A percentile compares a stretch with the other conserved stretches of the same genome.
These are phyloP conservation scores for Xerocomus brunneocitrinus DNA, from an alignment of 768 basidiomycete genomes.

Conservation along the genomic window DNA sequence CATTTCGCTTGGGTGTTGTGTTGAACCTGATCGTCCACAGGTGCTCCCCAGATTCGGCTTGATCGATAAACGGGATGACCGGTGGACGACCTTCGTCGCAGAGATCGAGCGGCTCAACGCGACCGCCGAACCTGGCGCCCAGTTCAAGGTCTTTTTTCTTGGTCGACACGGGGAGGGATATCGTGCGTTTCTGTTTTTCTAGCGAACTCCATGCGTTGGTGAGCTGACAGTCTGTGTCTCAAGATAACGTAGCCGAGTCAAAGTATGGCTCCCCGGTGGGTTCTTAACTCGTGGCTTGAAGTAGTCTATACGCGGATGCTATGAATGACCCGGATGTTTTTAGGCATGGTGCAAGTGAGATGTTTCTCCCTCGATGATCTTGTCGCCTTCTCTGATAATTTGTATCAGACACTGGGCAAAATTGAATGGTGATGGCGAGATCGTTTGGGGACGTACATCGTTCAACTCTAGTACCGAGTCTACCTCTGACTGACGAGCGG, in stretches of 20 bases:
- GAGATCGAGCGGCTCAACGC: constrained; percentile 39
- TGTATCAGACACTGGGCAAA: constrained; percentile 55
- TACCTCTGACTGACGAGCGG: background rate
- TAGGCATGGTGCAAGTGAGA: constrained; percentile 57
- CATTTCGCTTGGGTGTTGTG: background rate
- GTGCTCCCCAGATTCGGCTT: constrained; percentile 21
- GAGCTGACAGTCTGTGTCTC: background rate
- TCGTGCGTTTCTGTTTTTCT: constrained; percentile 10
- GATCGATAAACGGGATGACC: constrained; percentile 41
- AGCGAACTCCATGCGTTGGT: background rate
- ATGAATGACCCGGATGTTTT: background rate
- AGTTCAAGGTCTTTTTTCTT: constrained; percentile 56
- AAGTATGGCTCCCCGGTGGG: constrained; percentile 56
- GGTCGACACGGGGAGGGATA: constrained; percentile 68
- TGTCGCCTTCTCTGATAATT: background rate
- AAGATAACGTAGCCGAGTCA: constrained; percentile 65
- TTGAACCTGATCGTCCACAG: background rate
- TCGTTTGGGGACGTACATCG: constrained; percentile 72
- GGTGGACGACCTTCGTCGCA: constrained; percentile 45
- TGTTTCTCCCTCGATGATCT: constrained; percentile 11
- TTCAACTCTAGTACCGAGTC: background rate
- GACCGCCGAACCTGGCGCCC: constrained; percentile 7
- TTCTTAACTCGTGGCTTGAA: background rate
- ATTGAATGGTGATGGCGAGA: constrained; percentile 57
- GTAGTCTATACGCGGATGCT: background rate